Evolutionary conservation across 2,329 filamentous ascomycete genomes (phyloP), one percentile per base, ranked within the genome.

Genomic region (Sporothrix schenckii): DNA sequence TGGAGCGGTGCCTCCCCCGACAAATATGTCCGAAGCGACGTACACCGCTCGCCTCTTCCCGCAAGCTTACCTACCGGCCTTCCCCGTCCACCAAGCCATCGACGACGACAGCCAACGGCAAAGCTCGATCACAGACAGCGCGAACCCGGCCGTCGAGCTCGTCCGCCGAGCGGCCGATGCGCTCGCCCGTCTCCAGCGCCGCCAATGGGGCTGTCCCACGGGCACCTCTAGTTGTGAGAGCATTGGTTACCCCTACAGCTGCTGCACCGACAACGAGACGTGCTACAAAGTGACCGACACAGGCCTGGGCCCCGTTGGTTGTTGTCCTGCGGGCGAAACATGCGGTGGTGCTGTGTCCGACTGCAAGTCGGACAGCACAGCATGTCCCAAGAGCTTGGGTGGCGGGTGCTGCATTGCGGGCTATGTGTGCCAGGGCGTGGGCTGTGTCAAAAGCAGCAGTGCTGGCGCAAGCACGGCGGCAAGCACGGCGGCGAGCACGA

Each of bases 321-420:
- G 92, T 79, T 95, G 92, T 79, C 90, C 90, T 0, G 76, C 82
- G 49, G 91, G 91, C 3, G 80, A 83, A 56, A 85, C 78, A 6
- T 94, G 92, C 77, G 85, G 84, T 3, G 89, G 90, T 11, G 80
- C 81, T 0, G 87, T 94, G 6, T 86, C 84, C 0, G 77, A 77
- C n/a, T 94, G 92, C 73, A 82, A 83, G 2, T 80, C 82, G 4
- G 89, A 86, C 53, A 88, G 91, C 72, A 86, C 86, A 13, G 86
- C 87, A 65, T 94, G 92, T 77, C 83, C 88, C 0, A 83, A 86
- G 9, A 84, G 85, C 47, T 78, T 89, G 0, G 91, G 91, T 3
- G 91, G 91, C 16, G 92, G 91, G 2, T 94, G 92, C 76, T 94
- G 92, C 77, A 88, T 93, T 13, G 83, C 88, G 0, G 91, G 90